These are phyloP conservation scores for Coniochaeta sp. DNA, from an alignment of 2,329 filamentous ascomycete species.

Conservation along the genomic window DNA sequence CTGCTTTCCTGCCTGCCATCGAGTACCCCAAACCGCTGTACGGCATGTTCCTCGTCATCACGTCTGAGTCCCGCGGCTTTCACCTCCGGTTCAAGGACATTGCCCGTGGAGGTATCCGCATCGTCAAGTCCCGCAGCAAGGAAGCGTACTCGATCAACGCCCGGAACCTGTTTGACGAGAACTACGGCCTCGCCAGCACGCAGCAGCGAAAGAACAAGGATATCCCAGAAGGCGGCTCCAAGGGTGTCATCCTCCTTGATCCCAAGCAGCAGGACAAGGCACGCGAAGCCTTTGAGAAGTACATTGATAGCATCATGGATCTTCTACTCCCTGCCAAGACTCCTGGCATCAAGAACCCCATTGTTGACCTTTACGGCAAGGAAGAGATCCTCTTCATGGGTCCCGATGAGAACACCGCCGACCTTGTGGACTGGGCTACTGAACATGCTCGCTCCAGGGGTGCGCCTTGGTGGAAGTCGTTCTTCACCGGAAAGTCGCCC, in stretches of 20 bases:
- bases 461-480: constrained; percentile 99
- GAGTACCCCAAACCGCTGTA: constrained; percentile 93
- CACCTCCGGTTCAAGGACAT: constrained; percentile 97
- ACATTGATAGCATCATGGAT: constrained; percentile 97
- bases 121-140: constrained; percentile 95
- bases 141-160: constrained; percentile 96
- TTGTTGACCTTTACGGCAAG: constrained; percentile 91
- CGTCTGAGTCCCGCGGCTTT: constrained; percentile 93
- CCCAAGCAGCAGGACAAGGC: constrained; percentile 90
- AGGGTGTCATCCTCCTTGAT: constrained; percentile 94
- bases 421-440: constrained; percentile 97
- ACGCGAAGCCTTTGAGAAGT: constrained; percentile 93
- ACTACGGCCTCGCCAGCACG: constrained; percentile 96
- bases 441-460: constrained; percentile 81
- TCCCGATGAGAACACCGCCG: constrained; percentile 96
- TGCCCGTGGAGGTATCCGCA: constrained; percentile 91
- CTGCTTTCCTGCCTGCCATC: constrained; percentile 76
- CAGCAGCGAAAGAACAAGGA: constrained; percentile 99
- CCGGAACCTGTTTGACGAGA: constrained; percentile 94
- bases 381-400: constrained; percentile 98
- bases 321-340: constrained; percentile 82
- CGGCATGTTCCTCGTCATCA: constrained; percentile 98
- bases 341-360: constrained; percentile 97
- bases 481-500: constrained; percentile 98
- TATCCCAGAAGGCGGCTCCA: constrained; percentile 95